These are phyloP conservation scores for Capsicum pubescens DNA, from an alignment of 257 asterid genomes.

Conservation along the genomic window DNA sequence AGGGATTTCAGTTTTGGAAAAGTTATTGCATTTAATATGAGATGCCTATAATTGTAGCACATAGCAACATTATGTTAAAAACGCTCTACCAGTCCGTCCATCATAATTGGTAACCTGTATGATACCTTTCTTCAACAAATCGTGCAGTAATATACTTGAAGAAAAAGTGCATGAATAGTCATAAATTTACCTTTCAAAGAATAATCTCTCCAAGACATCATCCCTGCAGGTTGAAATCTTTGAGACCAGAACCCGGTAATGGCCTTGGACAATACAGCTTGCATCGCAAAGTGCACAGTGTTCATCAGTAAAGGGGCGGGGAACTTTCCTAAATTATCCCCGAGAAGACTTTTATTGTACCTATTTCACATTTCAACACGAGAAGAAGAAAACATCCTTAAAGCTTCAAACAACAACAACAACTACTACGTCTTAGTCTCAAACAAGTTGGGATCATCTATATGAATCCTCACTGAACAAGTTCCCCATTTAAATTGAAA, in stretches of 20 bases:
- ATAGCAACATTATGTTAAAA: neutral
- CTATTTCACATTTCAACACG: conserved; percentile 47
- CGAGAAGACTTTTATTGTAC: conserved; percentile 89
- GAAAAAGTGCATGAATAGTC: neutral
- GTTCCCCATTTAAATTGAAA: neutral
- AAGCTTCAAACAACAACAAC: conserved; percentile 24
- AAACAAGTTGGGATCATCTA: neutral
- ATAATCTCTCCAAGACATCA: conserved; percentile 93
- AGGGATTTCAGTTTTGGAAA: neutral
- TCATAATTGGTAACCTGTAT: neutral
- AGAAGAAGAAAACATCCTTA: conserved; percentile 23
- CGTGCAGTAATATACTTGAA: neutral
- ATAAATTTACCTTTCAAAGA: conserved; percentile 50
- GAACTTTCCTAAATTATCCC: conserved; percentile 92
- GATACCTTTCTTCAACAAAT: neutral
- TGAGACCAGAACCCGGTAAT: conserved; percentile 94
- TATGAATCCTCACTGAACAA: neutral
- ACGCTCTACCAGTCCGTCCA: neutral
- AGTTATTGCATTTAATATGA: neutral
- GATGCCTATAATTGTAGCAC: neutral
- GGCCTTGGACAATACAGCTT: conserved; percentile 84
- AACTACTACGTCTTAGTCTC: neutral
- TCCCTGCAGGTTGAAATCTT: conserved; percentile 64
- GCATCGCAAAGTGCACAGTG: conserved; percentile 91
- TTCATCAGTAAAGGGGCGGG: conserved; percentile 98